Evolutionary conservation across 73 alveolate species (phyloP), one percentile per base, ranked within the genome.

Genomic region (Stentor roeselii): DNA sequence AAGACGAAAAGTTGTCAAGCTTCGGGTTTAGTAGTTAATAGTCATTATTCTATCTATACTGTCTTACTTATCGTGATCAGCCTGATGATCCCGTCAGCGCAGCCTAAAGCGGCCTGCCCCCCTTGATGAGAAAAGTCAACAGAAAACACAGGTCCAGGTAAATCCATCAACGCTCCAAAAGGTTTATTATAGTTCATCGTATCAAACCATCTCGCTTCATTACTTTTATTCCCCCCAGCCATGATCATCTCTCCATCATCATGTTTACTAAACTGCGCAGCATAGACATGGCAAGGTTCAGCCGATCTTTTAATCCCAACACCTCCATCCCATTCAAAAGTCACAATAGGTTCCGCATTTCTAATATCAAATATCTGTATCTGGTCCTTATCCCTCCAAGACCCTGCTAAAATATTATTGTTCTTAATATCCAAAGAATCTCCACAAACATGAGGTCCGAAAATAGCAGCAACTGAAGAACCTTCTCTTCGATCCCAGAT

Each of bases 21-120:
- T n/a, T n/a, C n/a, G n/a, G n/a, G n/a, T n/a, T n/a, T n/a, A n/a
- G n/a, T n/a, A n/a, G n/a, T n/a, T n/a, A n/a, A n/a, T n/a, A n/a
- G n/a, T n/a, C n/a, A n/a, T n/a, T n/a, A n/a, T n/a, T n/a, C n/a
- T n/a, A 50, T 50, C 34, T 67, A 67, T n/a, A 67, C 84, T 67
- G 60, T 87, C 40, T 60, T 84, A 67, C 61, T 84, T 58, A 88
- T 76, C 60, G 88, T 91, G 87, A 95, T 88, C 60, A 95, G 93
- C 75, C 99, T 89, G 76, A 93, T 82, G 36, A 86, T 91, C 3
- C 99, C 99, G 60, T 95, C 99, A 41, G 97, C 97, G 58, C 99
- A 96, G 14, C 96, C 96, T 84, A 94, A 78, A 11, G 97, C 96
- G 86, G 94, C 90, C 92, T 89, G 90, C 39, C 87, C 94, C 32